Evolutionary conservation across 2,329 filamentous ascomycete species (phyloP).

Genomic region (Aspergillus sp.): DNA sequence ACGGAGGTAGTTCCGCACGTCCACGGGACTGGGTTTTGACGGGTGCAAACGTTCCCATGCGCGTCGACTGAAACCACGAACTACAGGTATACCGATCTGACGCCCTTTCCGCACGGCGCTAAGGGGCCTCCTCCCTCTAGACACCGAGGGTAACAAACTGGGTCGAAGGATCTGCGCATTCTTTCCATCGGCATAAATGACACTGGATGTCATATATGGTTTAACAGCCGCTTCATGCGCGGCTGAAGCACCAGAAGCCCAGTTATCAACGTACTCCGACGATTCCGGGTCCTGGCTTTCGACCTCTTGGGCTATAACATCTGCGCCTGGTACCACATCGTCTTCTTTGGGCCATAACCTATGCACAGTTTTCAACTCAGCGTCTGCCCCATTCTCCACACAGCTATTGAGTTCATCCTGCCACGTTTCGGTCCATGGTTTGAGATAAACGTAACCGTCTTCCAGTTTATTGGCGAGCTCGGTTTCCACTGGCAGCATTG

Average conservation of each 20-base stretch:
- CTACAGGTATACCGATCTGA: slow-evolving; percentile 80
- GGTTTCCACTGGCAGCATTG: slow-evolving; percentile 85
- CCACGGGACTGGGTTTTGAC: slow-evolving; percentile 41
- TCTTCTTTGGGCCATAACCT: slow-evolving; percentile 71
- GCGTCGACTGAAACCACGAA: slow-evolving; percentile 80
- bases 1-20: slow-evolving; percentile 44
- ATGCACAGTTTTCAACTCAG: slow-evolving; percentile 88
- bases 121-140: slow-evolving; percentile 78
- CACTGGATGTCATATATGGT: slow-evolving; percentile 72
- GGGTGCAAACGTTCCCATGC: slow-evolving; percentile 74
- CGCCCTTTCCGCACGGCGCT: slow-evolving; percentile 80
- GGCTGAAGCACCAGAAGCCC: slow-evolving; percentile 41
- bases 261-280: slow-evolving; percentile 36
- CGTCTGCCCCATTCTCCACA: slow-evolving; percentile 81
- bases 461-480: slow-evolving; percentile 89
- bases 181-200: slow-evolving; percentile 77
- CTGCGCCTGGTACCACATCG: slow-evolving; percentile 35
- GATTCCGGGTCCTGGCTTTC: slow-evolving; percentile 3
- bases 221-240: slow-evolving; percentile 49
- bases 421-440: slow-evolving; percentile 91
- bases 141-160: slow-evolving; percentile 77
- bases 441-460: slow-evolving; percentile 81
- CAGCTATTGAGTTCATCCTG: slow-evolving; percentile 86
- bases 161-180: slow-evolving; percentile 85
- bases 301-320: slow-evolving; percentile 25